phyloP scores from a whole-genome alignment of 768 basidiomycete genomes.

The Paxillus rubicundulus region DNA sequence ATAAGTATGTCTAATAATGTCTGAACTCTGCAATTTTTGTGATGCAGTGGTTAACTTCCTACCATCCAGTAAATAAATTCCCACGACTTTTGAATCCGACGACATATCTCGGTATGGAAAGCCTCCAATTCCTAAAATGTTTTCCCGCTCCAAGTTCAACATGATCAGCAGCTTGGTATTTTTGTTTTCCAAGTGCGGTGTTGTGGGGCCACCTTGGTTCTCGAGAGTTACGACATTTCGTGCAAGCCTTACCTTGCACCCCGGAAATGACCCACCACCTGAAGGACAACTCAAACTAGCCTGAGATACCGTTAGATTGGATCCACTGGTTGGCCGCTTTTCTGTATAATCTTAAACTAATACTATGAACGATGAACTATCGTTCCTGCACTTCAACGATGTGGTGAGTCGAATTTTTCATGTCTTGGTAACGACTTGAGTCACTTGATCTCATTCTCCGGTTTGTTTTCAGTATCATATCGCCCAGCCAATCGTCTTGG shows the following conservation, averaged over 20 bases:
- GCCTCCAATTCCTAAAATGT: constrained; percentile 3
- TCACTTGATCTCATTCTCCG: not conserved
- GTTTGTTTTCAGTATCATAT: constrained; percentile 6
- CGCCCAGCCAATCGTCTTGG: constrained; percentile 2
- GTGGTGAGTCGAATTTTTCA: constrained; percentile 3
- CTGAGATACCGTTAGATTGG: too few relatives aligned
- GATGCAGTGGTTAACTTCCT: too few relatives aligned
- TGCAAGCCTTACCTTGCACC: not conserved
- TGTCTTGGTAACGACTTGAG: not conserved
- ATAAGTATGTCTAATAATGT: too few relatives aligned
- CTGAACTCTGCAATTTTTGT: too few relatives aligned
- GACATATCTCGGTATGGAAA: constrained; percentile 22
- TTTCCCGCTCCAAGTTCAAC: not conserved
- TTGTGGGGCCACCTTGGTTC: too few relatives aligned
- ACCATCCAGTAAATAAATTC: constrained; percentile 5
- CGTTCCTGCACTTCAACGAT: constrained; percentile 8
- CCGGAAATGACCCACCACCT: too few relatives aligned
- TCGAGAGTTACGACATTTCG: not conserved
- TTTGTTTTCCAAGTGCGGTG: too few relatives aligned
- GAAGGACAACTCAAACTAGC: too few relatives aligned
- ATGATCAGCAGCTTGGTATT: not conserved
- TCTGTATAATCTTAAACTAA: not conserved
- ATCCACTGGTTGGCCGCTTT: too few relatives aligned
- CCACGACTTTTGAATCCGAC: constrained; percentile 10
- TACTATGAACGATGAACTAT: constrained; percentile 1